Conservation (phyloP, 257 asterid genomes). For the Solanum commersonii region DNA sequence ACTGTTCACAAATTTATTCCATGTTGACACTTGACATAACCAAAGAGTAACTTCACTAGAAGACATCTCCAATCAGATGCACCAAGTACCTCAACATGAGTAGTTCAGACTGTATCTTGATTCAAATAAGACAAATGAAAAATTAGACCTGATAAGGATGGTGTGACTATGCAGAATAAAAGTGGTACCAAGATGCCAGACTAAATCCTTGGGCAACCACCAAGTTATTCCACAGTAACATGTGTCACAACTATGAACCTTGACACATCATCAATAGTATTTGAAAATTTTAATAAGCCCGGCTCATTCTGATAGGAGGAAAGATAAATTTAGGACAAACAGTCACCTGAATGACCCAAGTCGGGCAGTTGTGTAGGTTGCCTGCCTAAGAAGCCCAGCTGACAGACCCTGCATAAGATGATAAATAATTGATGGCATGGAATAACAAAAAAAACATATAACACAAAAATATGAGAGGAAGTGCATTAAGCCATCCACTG, state of each 20-base stretch:
- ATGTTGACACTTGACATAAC: not conserved
- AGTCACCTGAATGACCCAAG: constrained; percentile 84
- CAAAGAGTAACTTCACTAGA: not conserved
- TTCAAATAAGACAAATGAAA: not conserved
- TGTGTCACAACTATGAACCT: not conserved
- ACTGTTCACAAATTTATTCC: not conserved
- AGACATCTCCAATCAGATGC: too few relatives aligned
- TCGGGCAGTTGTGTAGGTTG: constrained; percentile 94
- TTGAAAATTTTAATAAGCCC: not conserved
- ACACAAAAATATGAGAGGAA: not conserved
- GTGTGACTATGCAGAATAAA: not conserved
- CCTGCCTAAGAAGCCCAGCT: constrained; percentile 97
- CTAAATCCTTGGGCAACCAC: not conserved
- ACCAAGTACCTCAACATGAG: not conserved
- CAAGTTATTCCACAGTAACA: not conserved
- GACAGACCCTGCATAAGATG: constrained; percentile 57
- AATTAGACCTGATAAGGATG: not conserved
- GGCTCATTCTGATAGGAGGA: not conserved
- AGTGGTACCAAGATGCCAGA: too few relatives aligned
- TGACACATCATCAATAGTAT: not conserved
- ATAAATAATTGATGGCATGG: constrained; percentile 3
- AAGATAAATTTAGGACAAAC: not conserved
- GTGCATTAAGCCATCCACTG: not conserved
- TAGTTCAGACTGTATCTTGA: not conserved
- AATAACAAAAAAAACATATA: not conserved